These are phyloP conservation scores for Gastrolobium bilobum DNA, from an alignment of 306 rosid species.

Conservation along the genomic window DNA sequence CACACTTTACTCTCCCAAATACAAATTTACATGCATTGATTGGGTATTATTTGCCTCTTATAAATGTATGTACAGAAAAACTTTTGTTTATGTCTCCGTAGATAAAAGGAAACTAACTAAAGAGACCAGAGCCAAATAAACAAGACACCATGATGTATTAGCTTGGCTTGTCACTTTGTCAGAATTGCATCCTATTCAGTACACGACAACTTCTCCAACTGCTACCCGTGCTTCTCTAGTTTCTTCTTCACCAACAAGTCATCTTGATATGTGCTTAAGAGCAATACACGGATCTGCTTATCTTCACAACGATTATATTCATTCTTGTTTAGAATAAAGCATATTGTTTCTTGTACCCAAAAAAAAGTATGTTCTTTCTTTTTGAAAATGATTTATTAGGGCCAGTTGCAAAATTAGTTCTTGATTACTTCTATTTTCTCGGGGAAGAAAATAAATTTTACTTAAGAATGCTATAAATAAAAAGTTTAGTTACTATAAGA, in stretches of 20 bases:
- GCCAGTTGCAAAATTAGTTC: too few species aligned
- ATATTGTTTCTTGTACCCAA: too few species aligned
- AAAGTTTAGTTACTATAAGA: too few species aligned
- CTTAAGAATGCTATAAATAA: too few species aligned
- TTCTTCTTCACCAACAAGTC: conserved; percentile 4
- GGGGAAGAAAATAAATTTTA: too few species aligned
- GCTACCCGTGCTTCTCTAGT: conserved; percentile 46
- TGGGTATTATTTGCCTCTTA: neutral
- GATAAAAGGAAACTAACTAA: conserved; percentile 35
- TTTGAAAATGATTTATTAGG: too few species aligned
- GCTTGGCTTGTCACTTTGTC: conserved; percentile 41
- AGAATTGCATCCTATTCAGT: conserved; percentile 40
- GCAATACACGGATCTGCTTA: too few species aligned
- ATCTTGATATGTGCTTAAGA: too few species aligned
- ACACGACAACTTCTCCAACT: conserved; percentile 10
- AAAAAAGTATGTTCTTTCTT: too few species aligned
- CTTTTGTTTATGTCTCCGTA: conserved; percentile 47
- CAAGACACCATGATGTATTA: conserved; percentile 54
- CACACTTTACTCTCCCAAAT: neutral
- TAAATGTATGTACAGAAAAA: neutral
- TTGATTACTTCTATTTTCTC: too few species aligned
- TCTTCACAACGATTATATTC: too few species aligned
- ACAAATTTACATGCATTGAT: conserved; percentile 8
- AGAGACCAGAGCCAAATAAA: conserved; percentile 47
- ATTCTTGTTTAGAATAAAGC: too few species aligned